Percentiles rank a stretch among this genome's conserved stretches.
phyloP scores from a whole-genome alignment of 371 early-diverging fungal genomes.

The Mucor racemosus region DNA sequence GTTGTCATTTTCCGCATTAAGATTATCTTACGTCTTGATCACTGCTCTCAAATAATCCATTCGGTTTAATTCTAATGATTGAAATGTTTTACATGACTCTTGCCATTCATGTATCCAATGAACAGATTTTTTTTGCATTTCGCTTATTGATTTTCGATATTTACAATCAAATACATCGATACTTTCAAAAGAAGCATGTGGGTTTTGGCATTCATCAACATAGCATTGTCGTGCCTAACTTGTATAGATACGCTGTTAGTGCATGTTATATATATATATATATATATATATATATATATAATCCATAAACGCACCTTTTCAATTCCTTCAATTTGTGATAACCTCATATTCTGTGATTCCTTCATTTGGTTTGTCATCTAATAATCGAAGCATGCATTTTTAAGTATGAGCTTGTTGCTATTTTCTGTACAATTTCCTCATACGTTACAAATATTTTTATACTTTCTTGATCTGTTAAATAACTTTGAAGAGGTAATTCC shows the following conservation, averaged over 20 bases:
- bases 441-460: conserved; percentile 19
- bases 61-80: conserved; percentile 12
- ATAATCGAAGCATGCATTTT: not conserved
- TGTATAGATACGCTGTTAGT: not conserved
- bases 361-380: conserved; percentile 22
- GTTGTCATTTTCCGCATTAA: no score
- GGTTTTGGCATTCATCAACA: conserved; percentile 9
- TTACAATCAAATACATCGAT: conserved; percentile 7
- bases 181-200: not conserved
- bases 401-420: not conserved
- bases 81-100: conserved; percentile 15
- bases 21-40: conserved; percentile 6
- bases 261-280: no score
- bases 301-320: conserved; percentile 11
- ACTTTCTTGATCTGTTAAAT: conserved; percentile 3
- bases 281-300: no score
- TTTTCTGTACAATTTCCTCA: not conserved
- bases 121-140: conserved; percentile 1
- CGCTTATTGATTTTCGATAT: conserved; percentile 10
- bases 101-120: conserved; percentile 21
- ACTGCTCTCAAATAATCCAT: conserved; percentile 16
- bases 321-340: not conserved
- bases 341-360: conserved; percentile 9
- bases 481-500: conserved; percentile 3
- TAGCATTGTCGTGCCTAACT: conserved; percentile 12